Evolutionary conservation across 257 asterid species (phyloP).

Genomic region (Solanum pimpinellifolium): DNA sequence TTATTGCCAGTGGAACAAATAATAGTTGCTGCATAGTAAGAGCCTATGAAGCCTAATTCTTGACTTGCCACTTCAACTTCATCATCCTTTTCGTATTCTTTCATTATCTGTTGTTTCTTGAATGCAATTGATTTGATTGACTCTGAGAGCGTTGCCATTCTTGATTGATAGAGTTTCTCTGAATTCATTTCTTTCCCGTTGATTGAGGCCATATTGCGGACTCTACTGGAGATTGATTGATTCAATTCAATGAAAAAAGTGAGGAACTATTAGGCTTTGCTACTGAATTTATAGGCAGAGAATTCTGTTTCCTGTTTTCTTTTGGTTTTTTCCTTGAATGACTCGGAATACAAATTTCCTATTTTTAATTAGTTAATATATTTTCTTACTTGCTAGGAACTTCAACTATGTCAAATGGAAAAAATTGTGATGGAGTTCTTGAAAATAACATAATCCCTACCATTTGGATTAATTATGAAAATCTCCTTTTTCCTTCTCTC

Average conservation of each 20-base stretch:
- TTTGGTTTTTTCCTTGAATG: no score
- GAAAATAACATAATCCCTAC: no score
- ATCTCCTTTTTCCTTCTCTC: no score
- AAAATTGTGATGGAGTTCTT: no score
- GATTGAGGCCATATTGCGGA: not conserved
- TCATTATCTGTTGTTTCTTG: not conserved
- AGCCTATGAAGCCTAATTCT: not conserved
- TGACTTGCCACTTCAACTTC: not conserved
- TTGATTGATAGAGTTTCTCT: not conserved
- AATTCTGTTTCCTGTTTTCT: not conserved
- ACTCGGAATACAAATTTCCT: not conserved
- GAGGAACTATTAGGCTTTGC: not conserved
- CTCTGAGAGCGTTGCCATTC: not conserved
- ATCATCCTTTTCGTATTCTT: not conserved
- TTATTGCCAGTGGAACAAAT: not conserved
- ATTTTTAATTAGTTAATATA: no score
- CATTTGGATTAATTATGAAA: no score
- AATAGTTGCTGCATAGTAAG: not conserved
- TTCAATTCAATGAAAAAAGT: no score
- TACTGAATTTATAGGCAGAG: not conserved
- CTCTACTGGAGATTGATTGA: not conserved
- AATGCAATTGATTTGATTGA: not conserved
- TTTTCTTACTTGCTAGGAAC: no score
- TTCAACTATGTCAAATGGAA: no score
- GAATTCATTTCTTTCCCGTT: not conserved